Evolutionary conservation across 352 stramenopile genomes (phyloP).

Genomic region (Phytophthora fragariaefolia): DNA sequence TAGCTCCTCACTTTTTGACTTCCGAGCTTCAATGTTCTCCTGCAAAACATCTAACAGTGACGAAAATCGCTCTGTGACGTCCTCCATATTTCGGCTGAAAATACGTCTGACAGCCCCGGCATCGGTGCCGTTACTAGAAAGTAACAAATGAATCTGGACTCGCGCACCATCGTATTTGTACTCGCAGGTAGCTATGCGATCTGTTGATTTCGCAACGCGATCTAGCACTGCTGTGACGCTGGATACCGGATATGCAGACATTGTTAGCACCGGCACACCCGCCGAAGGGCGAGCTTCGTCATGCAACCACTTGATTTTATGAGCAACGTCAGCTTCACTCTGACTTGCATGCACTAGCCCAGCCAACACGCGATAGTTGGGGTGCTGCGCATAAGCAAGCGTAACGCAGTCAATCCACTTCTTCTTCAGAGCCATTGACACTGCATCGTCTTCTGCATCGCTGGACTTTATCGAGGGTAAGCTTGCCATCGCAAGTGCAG

Average conservation of each 20-base stretch:
- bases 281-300: constrained; percentile 46
- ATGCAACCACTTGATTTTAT: constrained; percentile 40
- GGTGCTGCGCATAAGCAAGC: constrained; percentile 71
- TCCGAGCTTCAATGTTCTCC: constrained; percentile 28
- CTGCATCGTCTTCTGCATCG: not conserved
- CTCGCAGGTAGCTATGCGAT: constrained; percentile 62
- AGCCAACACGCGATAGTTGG: constrained; percentile 64
- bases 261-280: constrained; percentile 77
- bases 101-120: constrained; percentile 41
- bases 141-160: constrained; percentile 71
- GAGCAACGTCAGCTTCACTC: constrained; percentile 27
- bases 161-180: constrained; percentile 88
- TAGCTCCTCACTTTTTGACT: constrained; percentile 4
- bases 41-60: constrained; percentile 58
- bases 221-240: constrained; percentile 59
- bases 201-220: constrained; percentile 51
- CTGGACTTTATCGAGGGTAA: constrained; percentile 3
- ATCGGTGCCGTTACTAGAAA: constrained; percentile 3
- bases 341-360: constrained; percentile 45
- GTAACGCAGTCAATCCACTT: constrained; percentile 71
- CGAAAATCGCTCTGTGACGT: constrained; percentile 73
- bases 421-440: constrained; percentile 23
- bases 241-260: constrained; percentile 77
- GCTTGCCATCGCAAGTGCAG: constrained; percentile 61
- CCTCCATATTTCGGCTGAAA: constrained; percentile 88